Evolutionary conservation across 306 rosid genomes (phyloP), one percentile per base, ranked within the genome.

Genomic region (Castanopsis chinensis): DNA sequence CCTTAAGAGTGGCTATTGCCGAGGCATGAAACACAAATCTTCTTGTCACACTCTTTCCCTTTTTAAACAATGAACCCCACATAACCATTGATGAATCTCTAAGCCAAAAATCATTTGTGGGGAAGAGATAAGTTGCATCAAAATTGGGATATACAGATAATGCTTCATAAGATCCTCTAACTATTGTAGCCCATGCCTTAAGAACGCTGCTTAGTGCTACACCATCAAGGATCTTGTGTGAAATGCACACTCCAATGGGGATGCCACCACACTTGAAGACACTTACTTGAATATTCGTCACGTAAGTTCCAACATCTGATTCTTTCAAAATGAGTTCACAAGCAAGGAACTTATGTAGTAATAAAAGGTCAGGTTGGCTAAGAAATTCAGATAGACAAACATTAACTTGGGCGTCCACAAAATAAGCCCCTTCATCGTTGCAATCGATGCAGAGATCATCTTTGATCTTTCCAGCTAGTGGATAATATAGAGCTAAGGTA

Each of bases 211-310:
- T 71, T 63, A 88, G 69, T 19, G 84, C 81, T 11, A 76, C 78
- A 4, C 86, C 91, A 37, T 88, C 91, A 3, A 75, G 73, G 19
- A 88, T 82, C 60, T 81, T 83, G 75, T 88, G 89, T 0, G 85
- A 73, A 59, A 86, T 72, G 49, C 87, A 77, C 3, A 81, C 6
- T 6, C 88, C 89, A 19, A 88, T 17, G 9, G 88, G 76, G 2
- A 81, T 72, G 32, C 86, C 91, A 0, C 91, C 89, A 5, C 89
- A 88, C 3, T 57, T 21, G 4, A 88, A 88, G 10, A 78, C 53
- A 41, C 72, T 85, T 2, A 73, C 78, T 63, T 86, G 89, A 41
- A 88, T 32, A 15, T 82, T 79, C 2, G 83, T 53, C 35, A 81
- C 82, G 8, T 45, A 41, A 3, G 52, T 49, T 52, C 65, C 69